Conservation (phyloP, 257 asterid genomes). For the Galeopsis tetrahit region DNA sequence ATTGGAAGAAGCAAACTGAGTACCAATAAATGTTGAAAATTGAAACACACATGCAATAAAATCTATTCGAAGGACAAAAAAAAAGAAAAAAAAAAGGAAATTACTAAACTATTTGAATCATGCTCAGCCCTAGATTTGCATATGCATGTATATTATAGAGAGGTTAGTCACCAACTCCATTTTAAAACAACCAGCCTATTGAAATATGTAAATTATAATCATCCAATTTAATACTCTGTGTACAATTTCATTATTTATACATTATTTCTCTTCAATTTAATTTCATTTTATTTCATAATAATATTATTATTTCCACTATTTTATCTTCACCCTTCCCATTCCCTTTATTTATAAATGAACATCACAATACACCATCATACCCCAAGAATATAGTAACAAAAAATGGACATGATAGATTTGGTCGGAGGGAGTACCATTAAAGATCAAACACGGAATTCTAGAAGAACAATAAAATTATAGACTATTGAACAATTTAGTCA, state of each 20-base stretch:
- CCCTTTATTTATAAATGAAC: too few species aligned
- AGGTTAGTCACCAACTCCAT: constrained; percentile 13
- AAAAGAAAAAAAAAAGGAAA: neutral
- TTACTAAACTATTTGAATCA: neutral
- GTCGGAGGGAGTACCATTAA: neutral
- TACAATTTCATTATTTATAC: too few species aligned
- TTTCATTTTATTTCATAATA: too few species aligned
- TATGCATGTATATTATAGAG: neutral
- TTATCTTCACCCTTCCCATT: too few species aligned
- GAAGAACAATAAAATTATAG: neutral
- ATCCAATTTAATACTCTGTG: constrained; percentile 1
- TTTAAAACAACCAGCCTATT: neutral
- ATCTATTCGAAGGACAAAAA: neutral
- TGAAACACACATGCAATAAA: neutral
- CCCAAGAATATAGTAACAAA: too few species aligned
- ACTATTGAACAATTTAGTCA: too few species aligned
- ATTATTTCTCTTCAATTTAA: too few species aligned
- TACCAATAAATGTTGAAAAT: neutral
- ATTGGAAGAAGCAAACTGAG: neutral
- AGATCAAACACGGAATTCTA: neutral
- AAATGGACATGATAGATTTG: too few species aligned
- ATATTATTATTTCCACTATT: too few species aligned
- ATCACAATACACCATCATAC: too few species aligned
- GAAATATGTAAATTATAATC: neutral
- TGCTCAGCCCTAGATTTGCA: neutral